Percentiles rank a stretch among this genome's conserved stretches.
Conservation (phyloP, 2,329 filamentous ascomycete species). For the Rutstroemia sp. region DNA sequence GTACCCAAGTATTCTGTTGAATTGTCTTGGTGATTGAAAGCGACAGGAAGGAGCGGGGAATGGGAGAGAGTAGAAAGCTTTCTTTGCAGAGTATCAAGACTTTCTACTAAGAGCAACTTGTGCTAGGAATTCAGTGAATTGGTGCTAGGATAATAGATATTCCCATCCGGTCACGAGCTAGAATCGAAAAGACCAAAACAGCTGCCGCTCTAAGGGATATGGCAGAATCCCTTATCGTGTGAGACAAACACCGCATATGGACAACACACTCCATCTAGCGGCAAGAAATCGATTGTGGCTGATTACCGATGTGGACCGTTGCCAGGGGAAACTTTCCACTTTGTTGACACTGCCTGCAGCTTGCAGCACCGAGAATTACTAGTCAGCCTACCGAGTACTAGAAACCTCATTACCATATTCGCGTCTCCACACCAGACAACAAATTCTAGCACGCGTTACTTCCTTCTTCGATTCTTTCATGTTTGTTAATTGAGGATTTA, state of each 20-base stretch:
- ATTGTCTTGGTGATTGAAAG: not conserved
- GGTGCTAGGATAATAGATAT: not conserved
- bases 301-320: not conserved
- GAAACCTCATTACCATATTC: not conserved
- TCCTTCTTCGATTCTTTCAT: not conserved
- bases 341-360: not conserved
- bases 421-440: constrained; percentile 2
- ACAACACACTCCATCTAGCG: too few relatives aligned
- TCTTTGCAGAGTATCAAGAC: too few relatives aligned
- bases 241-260: not conserved
- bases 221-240: not conserved
- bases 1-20: not conserved
- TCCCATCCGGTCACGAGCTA: not conserved
- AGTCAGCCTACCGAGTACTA: not conserved
- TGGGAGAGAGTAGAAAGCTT: too few relatives aligned
- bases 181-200: too few relatives aligned
- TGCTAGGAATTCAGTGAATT: not conserved
- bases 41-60: not conserved
- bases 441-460: not conserved
- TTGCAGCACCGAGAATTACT: too few relatives aligned
- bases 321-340: constrained; percentile 8
- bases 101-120: too few relatives aligned
- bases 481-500: not conserved
- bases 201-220: not conserved
- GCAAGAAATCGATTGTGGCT: too few relatives aligned